phyloP scores from a whole-genome alignment of 805 yeast genomes.

The Cyberlindnera mrakii region DNA sequence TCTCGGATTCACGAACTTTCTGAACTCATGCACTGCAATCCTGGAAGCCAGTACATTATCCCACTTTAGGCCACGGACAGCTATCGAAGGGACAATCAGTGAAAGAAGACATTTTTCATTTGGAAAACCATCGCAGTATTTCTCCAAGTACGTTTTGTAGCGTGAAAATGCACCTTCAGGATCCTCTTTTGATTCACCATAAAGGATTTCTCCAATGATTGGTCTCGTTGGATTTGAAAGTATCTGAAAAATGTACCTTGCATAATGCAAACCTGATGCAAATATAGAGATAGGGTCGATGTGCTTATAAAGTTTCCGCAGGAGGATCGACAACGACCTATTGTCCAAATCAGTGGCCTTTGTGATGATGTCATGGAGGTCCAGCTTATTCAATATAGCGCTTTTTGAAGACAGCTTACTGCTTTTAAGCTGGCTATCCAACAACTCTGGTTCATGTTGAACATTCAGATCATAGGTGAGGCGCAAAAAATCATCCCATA shows the following conservation, averaged over 20 bases:
- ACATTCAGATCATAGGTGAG: slow-evolving; percentile 1
- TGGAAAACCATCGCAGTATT: slow-evolving; percentile 22
- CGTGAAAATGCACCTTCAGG: slow-evolving; percentile 26
- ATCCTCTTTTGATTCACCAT: slow-evolving; percentile 27
- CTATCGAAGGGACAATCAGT: slow-evolving; percentile 43
- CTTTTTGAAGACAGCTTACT: not conserved
- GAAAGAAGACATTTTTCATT: slow-evolving; percentile 31
- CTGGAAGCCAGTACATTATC: slow-evolving; percentile 49
- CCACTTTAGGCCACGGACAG: slow-evolving; percentile 35
- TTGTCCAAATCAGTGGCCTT: slow-evolving; percentile 8
- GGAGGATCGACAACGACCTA: slow-evolving; percentile 10
- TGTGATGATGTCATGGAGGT: not conserved
- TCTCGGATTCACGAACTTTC: slow-evolving; percentile 28
- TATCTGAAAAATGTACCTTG: slow-evolving; percentile 17
- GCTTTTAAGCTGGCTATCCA: not conserved
- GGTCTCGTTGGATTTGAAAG: slow-evolving; percentile 13
- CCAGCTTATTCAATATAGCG: not conserved
- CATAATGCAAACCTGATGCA: slow-evolving; percentile 13
- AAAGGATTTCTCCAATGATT: slow-evolving; percentile 17
- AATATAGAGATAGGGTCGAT: slow-evolving; percentile 2
- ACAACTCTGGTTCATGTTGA: not conserved
- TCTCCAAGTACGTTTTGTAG: slow-evolving; percentile 18
- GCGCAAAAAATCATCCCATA: slow-evolving; percentile 9
- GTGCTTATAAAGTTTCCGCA: slow-evolving; percentile 11
- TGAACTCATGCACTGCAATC: slow-evolving; percentile 53